Evolutionary conservation across 176 grass and related monocot species (phyloP).

Genomic region (Oryza officinalis): DNA sequence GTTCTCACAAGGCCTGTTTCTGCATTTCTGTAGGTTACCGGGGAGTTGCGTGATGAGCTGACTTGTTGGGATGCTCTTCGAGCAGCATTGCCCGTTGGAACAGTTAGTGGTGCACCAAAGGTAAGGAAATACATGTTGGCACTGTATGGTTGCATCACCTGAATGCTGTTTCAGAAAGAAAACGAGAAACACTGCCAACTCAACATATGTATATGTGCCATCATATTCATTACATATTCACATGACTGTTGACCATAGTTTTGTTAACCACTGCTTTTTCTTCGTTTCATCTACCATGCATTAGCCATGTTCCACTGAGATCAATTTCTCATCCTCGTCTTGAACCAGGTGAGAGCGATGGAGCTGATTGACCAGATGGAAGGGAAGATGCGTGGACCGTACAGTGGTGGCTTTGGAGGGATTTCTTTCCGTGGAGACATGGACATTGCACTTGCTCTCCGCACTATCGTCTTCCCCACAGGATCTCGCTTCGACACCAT

Average conservation of each 20-base stretch:
- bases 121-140: conserved; percentile 34
- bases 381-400: conserved; percentile 66
- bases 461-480: conserved; percentile 69
- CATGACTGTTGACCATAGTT: not conserved
- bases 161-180: not conserved
- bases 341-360: conserved; percentile 82
- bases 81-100: conserved; percentile 86
- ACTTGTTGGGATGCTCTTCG: conserved; percentile 86
- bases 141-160: not conserved
- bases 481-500: conserved; percentile 56
- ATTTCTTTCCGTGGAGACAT: conserved; percentile 78
- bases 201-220: not conserved
- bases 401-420: conserved; percentile 78
- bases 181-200: not conserved
- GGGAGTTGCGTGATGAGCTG: conserved; percentile 72
- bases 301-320: not conserved
- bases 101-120: conserved; percentile 96
- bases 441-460: conserved; percentile 78
- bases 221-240: not conserved
- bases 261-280: not conserved
- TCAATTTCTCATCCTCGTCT: not conserved
- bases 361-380: conserved; percentile 84
- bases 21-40: conserved; percentile 63
- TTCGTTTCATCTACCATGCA: not conserved
- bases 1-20: conserved; percentile 33